A percentile compares a stretch with the other conserved stretches of the same genome.
Conservation (phyloP, 2,329 filamentous ascomycete species). For the Aspergillus latus region DNA sequence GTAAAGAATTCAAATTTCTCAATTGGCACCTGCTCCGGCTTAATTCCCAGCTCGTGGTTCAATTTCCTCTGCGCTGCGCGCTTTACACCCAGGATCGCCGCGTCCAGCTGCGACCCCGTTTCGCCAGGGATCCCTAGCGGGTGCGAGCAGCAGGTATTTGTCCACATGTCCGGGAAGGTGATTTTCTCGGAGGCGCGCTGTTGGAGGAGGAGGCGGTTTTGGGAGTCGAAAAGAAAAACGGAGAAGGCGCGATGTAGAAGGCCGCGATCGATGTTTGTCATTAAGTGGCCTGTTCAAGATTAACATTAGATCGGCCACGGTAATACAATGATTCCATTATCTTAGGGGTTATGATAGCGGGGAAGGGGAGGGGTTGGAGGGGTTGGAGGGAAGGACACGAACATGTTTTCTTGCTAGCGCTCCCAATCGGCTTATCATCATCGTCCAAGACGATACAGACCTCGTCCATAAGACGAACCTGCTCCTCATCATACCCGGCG, state of each 20-base stretch:
- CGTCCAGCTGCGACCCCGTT: constrained; percentile 77
- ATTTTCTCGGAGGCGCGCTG: constrained; percentile 97
- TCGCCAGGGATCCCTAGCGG: constrained; percentile 88
- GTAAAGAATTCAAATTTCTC: constrained; percentile 93
- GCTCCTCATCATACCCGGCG: constrained; percentile 92
- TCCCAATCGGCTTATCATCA: constrained; percentile 88
- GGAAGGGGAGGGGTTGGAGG: neutral
- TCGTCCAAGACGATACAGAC: constrained; percentile 96
- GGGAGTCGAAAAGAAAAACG: constrained; percentile 93
- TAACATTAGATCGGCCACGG: neutral
- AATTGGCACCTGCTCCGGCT: constrained; percentile 80
- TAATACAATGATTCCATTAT: neutral
- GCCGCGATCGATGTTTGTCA: constrained; percentile 97
- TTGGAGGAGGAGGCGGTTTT: constrained; percentile 90
- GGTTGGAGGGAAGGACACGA: constrained; percentile 34
- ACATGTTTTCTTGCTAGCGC: constrained; percentile 98
- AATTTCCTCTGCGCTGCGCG: constrained; percentile 90
- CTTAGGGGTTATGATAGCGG: neutral
- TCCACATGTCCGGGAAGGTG: constrained; percentile 99
- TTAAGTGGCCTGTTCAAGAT: constrained; percentile 73
- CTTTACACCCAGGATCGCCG: constrained; percentile 82
- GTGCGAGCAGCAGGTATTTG: constrained; percentile 99
- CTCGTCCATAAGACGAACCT: constrained; percentile 98
- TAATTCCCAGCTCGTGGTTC: constrained; percentile 91
- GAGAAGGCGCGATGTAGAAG: constrained; percentile 97